phyloP scores from a whole-genome alignment of 441 rosid species.

The Populus tomentosa region DNA sequence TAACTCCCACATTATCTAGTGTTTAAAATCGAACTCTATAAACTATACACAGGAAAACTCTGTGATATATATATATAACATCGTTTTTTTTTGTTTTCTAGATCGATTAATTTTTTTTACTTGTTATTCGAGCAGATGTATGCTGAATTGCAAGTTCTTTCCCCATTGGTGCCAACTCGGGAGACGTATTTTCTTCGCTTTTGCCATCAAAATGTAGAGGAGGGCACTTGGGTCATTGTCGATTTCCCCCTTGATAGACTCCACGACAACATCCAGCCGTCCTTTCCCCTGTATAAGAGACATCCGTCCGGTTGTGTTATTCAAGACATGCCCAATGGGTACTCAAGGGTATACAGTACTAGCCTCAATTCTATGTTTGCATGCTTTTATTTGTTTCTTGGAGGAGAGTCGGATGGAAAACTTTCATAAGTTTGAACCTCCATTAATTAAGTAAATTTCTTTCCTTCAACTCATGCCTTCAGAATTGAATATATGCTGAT shows the following conservation, averaged over 20 bases:
- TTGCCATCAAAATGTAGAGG: slow-evolving; percentile 63
- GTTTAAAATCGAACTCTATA: not conserved
- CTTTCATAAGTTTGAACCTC: not conserved
- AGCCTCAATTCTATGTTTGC: not conserved
- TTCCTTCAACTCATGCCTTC: not conserved
- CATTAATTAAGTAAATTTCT: not conserved
- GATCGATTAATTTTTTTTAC: not conserved
- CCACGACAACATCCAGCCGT: slow-evolving; percentile 41
- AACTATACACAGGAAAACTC: too few relatives aligned
- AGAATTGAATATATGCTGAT: not conserved
- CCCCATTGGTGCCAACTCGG: slow-evolving; percentile 74
- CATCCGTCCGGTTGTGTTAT: slow-evolving; percentile 76
- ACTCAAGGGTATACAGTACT: slow-evolving; percentile 45
- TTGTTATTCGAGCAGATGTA: slow-evolving; percentile 52
- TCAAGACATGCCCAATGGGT: slow-evolving; percentile 96
- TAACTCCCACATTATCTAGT: not conserved
- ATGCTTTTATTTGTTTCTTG: not conserved
- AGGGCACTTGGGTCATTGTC: slow-evolving; percentile 68
- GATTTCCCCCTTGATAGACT: slow-evolving; percentile 76
- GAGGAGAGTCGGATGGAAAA: not conserved
- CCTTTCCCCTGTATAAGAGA: slow-evolving; percentile 52
- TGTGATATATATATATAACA: too few relatives aligned
- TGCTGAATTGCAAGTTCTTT: slow-evolving; percentile 70
- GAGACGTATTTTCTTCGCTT: slow-evolving; percentile 80
- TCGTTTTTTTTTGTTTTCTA: not conserved